Percentiles rank a stretch among this genome's conserved stretches.
Evolutionary conservation across 2,329 filamentous ascomycete genomes (phyloP).

Genomic region (Ophiostoma populinum): DNA sequence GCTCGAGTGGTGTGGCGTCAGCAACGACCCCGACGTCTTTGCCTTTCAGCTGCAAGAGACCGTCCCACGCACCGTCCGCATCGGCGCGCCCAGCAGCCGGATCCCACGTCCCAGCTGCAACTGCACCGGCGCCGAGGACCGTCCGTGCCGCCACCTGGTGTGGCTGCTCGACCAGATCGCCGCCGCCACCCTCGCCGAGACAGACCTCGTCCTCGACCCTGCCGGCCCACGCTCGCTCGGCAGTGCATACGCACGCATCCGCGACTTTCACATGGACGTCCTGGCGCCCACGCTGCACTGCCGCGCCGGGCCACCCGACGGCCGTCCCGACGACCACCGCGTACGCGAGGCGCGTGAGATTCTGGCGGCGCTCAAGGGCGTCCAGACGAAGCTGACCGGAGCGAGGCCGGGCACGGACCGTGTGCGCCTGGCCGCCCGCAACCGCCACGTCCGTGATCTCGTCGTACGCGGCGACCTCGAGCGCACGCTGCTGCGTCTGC

Average conservation of each 20-base stretch:
- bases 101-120: conserved; percentile 28
- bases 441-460: conserved; percentile 12
- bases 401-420: background rate
- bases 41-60: conserved; percentile 39
- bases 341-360: conserved; percentile 34
- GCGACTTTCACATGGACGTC: conserved; percentile 32
- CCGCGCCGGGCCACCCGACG: conserved; percentile 20
- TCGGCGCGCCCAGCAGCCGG: conserved; percentile 23
- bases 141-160: conserved; percentile 32
- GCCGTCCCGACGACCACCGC: conserved; percentile 19
- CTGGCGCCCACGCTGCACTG: conserved; percentile 36
- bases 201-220: conserved; percentile 17
- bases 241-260: conserved; percentile 25
- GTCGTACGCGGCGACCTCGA: conserved; percentile 29
- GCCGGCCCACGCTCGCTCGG: conserved; percentile 14
- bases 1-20: conserved; percentile 28
- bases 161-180: conserved; percentile 38
- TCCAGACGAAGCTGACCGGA: conserved; percentile 7
- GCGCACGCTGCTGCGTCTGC: conserved; percentile 33
- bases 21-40: conserved; percentile 25
- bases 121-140: conserved; percentile 18
- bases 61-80: conserved; percentile 33
- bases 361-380: conserved; percentile 26
- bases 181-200: conserved; percentile 23
- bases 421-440: no score